Base-by-base conservation (phyloP, 78 protist species). In the Cavenderia fasciculata region DNA sequence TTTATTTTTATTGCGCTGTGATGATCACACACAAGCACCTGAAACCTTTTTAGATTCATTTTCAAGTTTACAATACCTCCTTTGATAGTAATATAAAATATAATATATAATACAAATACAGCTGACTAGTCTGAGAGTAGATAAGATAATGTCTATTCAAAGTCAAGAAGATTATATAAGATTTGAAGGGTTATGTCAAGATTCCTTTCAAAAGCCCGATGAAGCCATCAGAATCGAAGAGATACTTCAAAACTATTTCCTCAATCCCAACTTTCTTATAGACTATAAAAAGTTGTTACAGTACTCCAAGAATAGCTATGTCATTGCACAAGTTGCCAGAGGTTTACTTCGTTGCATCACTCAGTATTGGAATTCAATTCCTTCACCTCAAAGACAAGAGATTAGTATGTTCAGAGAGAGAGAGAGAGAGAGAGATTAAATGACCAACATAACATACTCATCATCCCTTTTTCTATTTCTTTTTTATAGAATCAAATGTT, bases 251-350 rank as follows among this genome's bases (percentile, higher is more conserved):
- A 47, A 82, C 29, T 82, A 82, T 57, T 82, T 82, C 27, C 25
- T 68, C 18, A 82, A 68, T 56, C 89, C 89, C 65, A 82, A 82
- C 47, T 82, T 82, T 34, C 40, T 82, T 23, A 27, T 34, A 21
- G 89, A 82, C 31, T 82, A 82, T n/a, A 65, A 82, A 57, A 23
- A 34, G 29, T 54, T 82, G 11, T 46, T 82, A 40, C 36, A 62
- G 43, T 82, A 36, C 47, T 49, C 89, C 12, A 82, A 66, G 65
- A 82, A 82, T 23, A 68, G 78, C 14, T 82, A 41, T 82, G 89
- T 82, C 0, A 43, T 82, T 41, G 89, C 89, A 19, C 89, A 82
- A 68, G 74, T 82, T 25, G 33, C 49, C 4, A 65, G 78, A 68
- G 89, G 89, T 56, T 41, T 82, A 49, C 46, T 46, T 31, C 49